A percentile compares a stretch with the other conserved stretches of the same genome.
These are phyloP conservation scores for Liriodendron chinense DNA, from an alignment of 164 flowering plant species.

Conservation along the genomic window DNA sequence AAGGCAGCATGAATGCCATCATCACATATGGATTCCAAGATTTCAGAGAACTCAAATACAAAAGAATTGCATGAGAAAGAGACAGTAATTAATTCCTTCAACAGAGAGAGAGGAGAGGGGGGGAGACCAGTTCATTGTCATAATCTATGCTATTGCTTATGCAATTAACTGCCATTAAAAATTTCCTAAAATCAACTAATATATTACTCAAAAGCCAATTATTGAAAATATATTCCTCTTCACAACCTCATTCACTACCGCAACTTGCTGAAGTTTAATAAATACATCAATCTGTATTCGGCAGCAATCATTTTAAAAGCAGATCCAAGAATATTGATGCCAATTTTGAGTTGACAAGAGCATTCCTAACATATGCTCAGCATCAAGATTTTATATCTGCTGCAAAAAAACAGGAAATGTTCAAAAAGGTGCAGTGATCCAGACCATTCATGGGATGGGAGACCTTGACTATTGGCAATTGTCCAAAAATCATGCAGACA, in stretches of 20 bases:
- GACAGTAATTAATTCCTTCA: background rate
- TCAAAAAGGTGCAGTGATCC: no score
- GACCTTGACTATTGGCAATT: no score
- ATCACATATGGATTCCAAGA: background rate
- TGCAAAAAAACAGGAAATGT: no score
- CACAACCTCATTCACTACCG: background rate
- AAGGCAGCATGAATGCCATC: background rate
- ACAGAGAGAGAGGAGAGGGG: background rate
- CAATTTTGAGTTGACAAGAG: background rate
- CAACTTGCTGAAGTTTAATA: background rate
- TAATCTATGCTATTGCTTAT: no score
- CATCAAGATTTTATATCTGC: no score
- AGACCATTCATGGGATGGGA: no score
- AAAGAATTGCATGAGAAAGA: background rate
- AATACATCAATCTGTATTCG: background rate
- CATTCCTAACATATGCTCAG: no score
- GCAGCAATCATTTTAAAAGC: background rate
- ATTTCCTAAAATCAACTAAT: background rate
- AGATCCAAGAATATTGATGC: background rate
- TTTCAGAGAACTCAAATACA: background rate
- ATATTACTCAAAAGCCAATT: background rate
- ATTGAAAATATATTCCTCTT: background rate
- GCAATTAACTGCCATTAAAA: background rate
- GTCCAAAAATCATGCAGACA: no score
- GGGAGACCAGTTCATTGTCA: background rate